These are phyloP conservation scores for Beauveria asiatica DNA, from an alignment of 2,329 filamentous ascomycete genomes.

Conservation along the genomic window DNA sequence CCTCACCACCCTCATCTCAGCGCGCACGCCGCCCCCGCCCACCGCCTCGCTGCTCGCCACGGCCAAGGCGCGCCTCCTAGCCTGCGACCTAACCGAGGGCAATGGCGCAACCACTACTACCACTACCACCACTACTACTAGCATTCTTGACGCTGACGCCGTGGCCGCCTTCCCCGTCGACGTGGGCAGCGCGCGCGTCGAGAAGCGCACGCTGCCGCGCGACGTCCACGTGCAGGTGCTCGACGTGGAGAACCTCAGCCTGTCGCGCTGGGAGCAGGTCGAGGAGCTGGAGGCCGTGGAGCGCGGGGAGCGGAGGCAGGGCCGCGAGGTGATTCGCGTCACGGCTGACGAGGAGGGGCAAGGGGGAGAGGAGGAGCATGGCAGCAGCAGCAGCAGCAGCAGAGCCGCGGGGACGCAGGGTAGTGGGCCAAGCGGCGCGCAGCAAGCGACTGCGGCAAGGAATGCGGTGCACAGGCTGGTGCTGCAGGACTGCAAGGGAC, in stretches of 20 bases:
- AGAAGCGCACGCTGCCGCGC: constrained; percentile 47
- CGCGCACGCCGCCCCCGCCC: constrained; percentile 49
- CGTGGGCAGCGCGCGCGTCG: constrained; percentile 41
- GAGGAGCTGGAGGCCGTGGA: constrained; percentile 69
- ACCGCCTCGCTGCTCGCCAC: constrained; percentile 68
- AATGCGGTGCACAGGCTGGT: constrained; percentile 69
- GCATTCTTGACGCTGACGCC: constrained; percentile 35
- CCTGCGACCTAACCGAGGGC: constrained; percentile 52
- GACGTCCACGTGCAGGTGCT: constrained; percentile 73
- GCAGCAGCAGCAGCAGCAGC: neutral
- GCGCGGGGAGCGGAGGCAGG: constrained; percentile 64
- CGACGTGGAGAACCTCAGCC: constrained; percentile 74
- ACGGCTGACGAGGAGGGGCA: constrained; percentile 35
- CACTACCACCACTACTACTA: no score
- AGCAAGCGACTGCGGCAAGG: constrained; percentile 14
- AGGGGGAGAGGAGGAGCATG: constrained; percentile 32
- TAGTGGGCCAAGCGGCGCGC: constrained; percentile 17
- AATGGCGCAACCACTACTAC: constrained; percentile 25
- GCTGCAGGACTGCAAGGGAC: constrained; percentile 69
- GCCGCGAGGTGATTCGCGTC: constrained; percentile 74
- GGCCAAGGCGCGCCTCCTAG: constrained; percentile 69
- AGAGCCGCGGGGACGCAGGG: constrained; percentile 19
- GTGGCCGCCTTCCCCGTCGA: constrained; percentile 42
- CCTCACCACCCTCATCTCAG: constrained; percentile 53
- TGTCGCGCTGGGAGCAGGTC: constrained; percentile 77